These are phyloP conservation scores for Saccharomyces jurei DNA, from an alignment of 805 yeast genomes.

Conservation along the genomic window DNA sequence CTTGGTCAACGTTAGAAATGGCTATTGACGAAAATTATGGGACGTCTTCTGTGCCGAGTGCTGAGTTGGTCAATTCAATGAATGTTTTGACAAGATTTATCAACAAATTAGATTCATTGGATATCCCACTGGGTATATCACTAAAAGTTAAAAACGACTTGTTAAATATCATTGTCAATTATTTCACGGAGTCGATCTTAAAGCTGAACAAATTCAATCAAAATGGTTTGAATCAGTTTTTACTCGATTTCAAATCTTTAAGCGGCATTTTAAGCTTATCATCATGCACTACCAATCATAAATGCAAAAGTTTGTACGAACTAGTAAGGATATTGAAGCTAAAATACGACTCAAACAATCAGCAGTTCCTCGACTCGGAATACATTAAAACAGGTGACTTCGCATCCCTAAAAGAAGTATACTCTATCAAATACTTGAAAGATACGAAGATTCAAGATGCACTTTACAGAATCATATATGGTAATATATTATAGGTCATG, in stretches of 20 bases:
- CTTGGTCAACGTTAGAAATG: slow-evolving; percentile 22
- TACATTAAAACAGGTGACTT: slow-evolving; percentile 29
- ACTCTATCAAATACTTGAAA: slow-evolving; percentile 15
- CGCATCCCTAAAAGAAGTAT: slow-evolving; percentile 15
- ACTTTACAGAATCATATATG: slow-evolving; percentile 28
- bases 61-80: slow-evolving; percentile 27
- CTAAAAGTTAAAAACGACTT: slow-evolving; percentile 21
- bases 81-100: slow-evolving; percentile 18
- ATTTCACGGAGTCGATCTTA: slow-evolving; percentile 30
- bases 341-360: slow-evolving; percentile 18
- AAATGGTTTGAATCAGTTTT: slow-evolving; percentile 29
- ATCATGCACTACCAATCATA: slow-evolving; percentile 7
- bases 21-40: not conserved
- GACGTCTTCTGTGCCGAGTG: slow-evolving; percentile 10
- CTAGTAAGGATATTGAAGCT: slow-evolving; percentile 24
- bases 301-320: slow-evolving; percentile 20
- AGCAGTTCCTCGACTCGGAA: slow-evolving; percentile 12
- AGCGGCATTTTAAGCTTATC: slow-evolving; percentile 24
- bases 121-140: slow-evolving; percentile 10
- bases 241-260: slow-evolving; percentile 26
- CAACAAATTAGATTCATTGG: slow-evolving; percentile 7
- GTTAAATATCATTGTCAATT: slow-evolving; percentile 25
- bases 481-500: slow-evolving; percentile 14
- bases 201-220: slow-evolving; percentile 32
- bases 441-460: slow-evolving; percentile 34